phyloP scores from a whole-genome alignment of 441 rosid genomes.

The Pelargonium exstipulatum region DNA sequence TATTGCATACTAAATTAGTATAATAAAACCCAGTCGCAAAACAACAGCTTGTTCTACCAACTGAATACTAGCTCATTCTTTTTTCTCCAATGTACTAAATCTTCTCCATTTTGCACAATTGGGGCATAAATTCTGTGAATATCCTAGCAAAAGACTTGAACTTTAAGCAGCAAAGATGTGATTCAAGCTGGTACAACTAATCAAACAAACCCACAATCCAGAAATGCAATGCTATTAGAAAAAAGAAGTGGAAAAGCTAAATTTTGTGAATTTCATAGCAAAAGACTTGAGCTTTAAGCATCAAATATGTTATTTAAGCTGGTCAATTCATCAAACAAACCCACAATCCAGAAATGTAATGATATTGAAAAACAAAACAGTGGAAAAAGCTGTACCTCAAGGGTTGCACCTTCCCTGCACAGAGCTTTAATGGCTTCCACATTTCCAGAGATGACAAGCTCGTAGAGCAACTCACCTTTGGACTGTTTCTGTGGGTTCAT shows the following conservation, averaged over 20 bases:
- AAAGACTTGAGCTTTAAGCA: neutral
- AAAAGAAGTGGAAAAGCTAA: neutral
- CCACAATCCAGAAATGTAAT: neutral
- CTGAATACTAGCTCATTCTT: neutral
- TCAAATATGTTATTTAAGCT: neutral
- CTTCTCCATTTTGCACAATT: neutral
- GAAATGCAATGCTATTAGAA: neutral
- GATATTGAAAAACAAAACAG: neutral
- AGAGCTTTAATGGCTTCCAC: constrained; percentile 42
- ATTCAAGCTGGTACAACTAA: neutral
- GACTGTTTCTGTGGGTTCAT: constrained; percentile 41
- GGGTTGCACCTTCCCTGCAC: constrained; percentile 37
- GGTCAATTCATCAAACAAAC: neutral
- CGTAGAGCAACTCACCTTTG: constrained; percentile 42
- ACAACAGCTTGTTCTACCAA: neutral
- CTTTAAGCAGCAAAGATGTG: neutral
- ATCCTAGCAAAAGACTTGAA: neutral
- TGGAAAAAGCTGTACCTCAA: constrained; percentile 38
- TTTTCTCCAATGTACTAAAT: neutral
- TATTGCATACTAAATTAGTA: neutral
- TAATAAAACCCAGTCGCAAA: neutral
- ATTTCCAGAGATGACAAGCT: constrained; percentile 34
- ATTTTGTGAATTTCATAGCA: too few species aligned
- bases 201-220: neutral
- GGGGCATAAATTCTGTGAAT: neutral